Conservation (phyloP, 345 rosid genomes). For the Bruguiera parviflora region DNA sequence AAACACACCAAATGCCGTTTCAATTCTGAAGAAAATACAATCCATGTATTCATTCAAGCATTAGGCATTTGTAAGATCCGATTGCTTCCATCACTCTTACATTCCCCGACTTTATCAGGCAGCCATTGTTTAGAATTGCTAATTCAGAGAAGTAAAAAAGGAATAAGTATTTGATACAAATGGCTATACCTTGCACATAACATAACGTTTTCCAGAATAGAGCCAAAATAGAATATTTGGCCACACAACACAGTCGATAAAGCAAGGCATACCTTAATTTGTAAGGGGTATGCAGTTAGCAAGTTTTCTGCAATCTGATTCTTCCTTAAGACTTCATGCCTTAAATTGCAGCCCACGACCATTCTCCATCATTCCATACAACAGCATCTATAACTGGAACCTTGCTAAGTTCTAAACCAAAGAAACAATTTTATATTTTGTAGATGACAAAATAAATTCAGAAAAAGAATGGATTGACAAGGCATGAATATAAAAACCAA, state of each 20-base stretch:
- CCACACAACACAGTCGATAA: not conserved
- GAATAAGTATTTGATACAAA: not conserved
- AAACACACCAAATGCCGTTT: constrained; percentile 77
- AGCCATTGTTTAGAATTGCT: not conserved
- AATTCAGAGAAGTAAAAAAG: not conserved
- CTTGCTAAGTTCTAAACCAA: constrained; percentile 62
- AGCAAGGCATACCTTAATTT: constrained; percentile 56
- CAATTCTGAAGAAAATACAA: constrained; percentile 47
- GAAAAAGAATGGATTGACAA: constrained; percentile 14
- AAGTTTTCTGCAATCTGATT: constrained; percentile 71
- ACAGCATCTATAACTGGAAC: constrained; percentile 94
- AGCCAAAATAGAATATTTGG: not conserved
- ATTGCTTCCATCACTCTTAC: not conserved
- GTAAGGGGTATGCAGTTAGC: constrained; percentile 73
- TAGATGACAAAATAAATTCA: constrained; percentile 3
- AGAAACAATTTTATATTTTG: constrained; percentile 14
- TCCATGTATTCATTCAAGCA: not conserved
- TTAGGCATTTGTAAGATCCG: not conserved
- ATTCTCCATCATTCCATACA: constrained; percentile 92
- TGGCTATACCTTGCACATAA: too few species aligned
- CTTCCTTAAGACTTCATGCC: constrained; percentile 78
- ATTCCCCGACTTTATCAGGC: not conserved
- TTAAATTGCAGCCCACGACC: constrained; percentile 90
- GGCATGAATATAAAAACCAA: constrained; percentile 17
- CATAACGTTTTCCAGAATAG: not conserved